Percentiles rank a stretch among this genome's conserved stretches.
phyloP scores from a whole-genome alignment of 2,329 filamentous ascomycete genomes.

The Sporothrix schenckii region DNA sequence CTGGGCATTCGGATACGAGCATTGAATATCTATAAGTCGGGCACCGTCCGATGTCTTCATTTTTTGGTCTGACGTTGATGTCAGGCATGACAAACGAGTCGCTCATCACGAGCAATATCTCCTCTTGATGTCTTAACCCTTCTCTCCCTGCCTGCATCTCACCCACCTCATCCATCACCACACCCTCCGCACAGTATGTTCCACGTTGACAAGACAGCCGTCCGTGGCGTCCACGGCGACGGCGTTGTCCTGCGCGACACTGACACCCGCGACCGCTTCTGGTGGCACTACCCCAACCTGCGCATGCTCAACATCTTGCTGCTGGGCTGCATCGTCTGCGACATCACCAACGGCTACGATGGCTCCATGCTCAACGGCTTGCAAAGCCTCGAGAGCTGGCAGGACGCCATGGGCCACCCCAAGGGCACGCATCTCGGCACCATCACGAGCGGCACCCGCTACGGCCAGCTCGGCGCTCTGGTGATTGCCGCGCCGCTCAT shows the following conservation, averaged over 20 bases:
- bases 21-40: conserved; percentile 6
- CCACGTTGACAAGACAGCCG: conserved; percentile 29
- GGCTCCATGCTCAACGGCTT: conserved; percentile 48
- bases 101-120: background rate
- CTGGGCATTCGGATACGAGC: conserved; percentile 10
- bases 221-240: conserved; percentile 28
- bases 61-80: background rate
- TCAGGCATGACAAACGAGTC: background rate
- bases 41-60: background rate
- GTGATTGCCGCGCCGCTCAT: conserved; percentile 39
- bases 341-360: conserved; percentile 34
- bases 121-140: background rate
- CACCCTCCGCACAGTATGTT: conserved; percentile 21
- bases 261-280: conserved; percentile 34
- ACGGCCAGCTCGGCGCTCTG: conserved; percentile 28
- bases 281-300: conserved; percentile 33
- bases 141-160: background rate
- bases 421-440: conserved; percentile 39
- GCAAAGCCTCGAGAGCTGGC: conserved; percentile 44
- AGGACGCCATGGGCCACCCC: conserved; percentile 43
- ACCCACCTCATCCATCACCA: background rate
- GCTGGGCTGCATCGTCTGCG: conserved; percentile 33
- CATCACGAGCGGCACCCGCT: conserved; percentile 40
- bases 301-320: conserved; percentile 31
- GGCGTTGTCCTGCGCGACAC: conserved; percentile 32